phyloP scores from a whole-genome alignment of 2,329 filamentous ascomycete genomes.

The Teratosphaeriaceae sp. region DNA sequence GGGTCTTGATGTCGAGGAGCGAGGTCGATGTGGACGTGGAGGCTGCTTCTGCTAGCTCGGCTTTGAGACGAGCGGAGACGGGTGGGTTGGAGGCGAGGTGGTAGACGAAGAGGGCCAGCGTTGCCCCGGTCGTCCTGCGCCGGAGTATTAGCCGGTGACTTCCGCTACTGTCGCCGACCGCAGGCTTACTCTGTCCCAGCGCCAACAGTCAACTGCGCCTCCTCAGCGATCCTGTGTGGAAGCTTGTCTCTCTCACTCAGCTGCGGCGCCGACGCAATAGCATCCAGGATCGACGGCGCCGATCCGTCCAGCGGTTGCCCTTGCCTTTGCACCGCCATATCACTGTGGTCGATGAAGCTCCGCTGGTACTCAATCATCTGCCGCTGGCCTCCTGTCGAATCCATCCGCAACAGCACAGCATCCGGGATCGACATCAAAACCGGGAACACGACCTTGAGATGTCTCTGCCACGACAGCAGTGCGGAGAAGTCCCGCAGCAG shows the following conservation, averaged over 20 bases:
- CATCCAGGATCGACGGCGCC: constrained; percentile 4
- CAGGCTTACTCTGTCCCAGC: constrained; percentile 33
- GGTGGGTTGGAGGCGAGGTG: constrained; percentile 32
- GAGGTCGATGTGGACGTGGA: not conserved
- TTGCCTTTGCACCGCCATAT: constrained; percentile 1
- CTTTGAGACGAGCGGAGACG: constrained; percentile 29
- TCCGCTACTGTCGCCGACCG: not conserved
- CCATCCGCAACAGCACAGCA: constrained; percentile 21
- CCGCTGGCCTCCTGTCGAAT: constrained; percentile 1
- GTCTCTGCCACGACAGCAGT: constrained; percentile 7
- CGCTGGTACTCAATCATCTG: constrained; percentile 5
- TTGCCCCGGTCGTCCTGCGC: constrained; percentile 33
- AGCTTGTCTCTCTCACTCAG: constrained; percentile 26
- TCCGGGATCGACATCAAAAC: constrained; percentile 32
- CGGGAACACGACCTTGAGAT: constrained; percentile 17
- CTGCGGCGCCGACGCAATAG: constrained; percentile 1
- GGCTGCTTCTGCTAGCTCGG: constrained; percentile 27
- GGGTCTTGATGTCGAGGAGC: not conserved
- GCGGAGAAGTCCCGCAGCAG: constrained; percentile 4
- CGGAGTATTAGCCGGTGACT: not conserved
- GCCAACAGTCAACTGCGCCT: constrained; percentile 40
- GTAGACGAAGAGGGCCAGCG: constrained; percentile 36
- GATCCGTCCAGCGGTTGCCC: not conserved
- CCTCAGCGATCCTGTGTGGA: constrained; percentile 32
- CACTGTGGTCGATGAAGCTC: constrained; percentile 2